Evolutionary conservation across 352 stramenopile genomes (phyloP), one percentile per base, ranked within the genome.

Genomic region (Globisporangium yorkense): DNA sequence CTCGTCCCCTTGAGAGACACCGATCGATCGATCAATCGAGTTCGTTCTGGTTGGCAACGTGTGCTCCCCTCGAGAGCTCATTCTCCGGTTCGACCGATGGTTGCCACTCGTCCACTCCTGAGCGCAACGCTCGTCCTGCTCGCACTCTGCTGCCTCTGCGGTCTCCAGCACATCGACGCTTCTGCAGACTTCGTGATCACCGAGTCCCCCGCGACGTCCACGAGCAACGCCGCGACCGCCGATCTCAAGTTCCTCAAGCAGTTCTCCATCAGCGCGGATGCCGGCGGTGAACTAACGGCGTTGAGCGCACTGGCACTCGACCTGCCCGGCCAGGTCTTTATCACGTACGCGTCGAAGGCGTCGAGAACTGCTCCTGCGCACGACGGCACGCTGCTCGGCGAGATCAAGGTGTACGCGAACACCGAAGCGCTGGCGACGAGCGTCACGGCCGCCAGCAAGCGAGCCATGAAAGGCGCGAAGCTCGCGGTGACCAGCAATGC

Each of bases 221-320:
- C 35, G 24, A 49, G 41, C 29, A 51, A 21, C 29, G n/a, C 40
- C 10, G 9, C 41, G 2, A 20, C 41, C 8, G 7, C n/a, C 3
- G 43, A 50, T 7, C 52, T 56, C 39, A 48, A 57, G 41, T 57
- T 51, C 40, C 3, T 41, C 40, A 51, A 51, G 40, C 40, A 57
- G 15, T 31, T 48, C 27, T 0, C 33, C 13, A 41, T 57, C 40
- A 43, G 40, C 29, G 18, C 40, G 7, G 43, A 57, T 35, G 52
- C 29, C 29, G 40, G 16, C n/a, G 52, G 52, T 2, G 27, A 49
- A 24, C 33, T 57, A 13, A 29, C 52, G 29, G 52, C 52, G 40
- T 5, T 57, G 13, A 13, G 15, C 27, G 52, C 41, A 3, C 52
- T 57, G 6, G 18, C 27, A 10, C 27, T 49, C 5, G 18, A 51